A percentile compares a stretch with the other conserved stretches of the same genome.
phyloP scores from a whole-genome alignment of 257 asterid genomes.

The Leptodermis oblonga region DNA sequence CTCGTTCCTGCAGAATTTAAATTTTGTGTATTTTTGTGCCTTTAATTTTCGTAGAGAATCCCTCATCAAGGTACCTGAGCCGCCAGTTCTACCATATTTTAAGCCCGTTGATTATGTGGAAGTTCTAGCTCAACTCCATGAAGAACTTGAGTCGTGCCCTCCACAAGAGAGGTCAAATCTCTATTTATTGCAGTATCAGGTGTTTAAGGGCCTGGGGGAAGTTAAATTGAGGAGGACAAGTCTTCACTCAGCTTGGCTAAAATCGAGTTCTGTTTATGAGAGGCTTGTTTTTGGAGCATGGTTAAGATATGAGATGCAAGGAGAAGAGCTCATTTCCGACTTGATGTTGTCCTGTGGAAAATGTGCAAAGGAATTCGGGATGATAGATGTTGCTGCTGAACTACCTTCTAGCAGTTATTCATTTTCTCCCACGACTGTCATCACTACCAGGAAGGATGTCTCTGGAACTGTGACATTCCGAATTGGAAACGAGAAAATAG shows the following conservation, averaged over 20 bases:
- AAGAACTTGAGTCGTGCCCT: conserved; percentile 83
- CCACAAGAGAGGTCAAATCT: conserved; percentile 64
- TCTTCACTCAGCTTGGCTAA: conserved; percentile 83
- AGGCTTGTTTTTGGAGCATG: conserved; percentile 88
- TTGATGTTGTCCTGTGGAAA: conserved; percentile 78
- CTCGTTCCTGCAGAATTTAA: conserved; percentile 10
- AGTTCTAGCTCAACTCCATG: conserved; percentile 88
- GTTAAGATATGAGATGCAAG: conserved; percentile 91
- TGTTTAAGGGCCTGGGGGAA: conserved; percentile 94
- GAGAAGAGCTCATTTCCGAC: conserved; percentile 68
- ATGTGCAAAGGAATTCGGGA: conserved; percentile 67
- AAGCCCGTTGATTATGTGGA: conserved; percentile 92
- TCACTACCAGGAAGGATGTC: conserved; percentile 15
- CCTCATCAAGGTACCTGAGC: conserved; percentile 86
- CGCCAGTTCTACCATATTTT: conserved; percentile 72
- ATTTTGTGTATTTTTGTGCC: conserved; percentile 6
- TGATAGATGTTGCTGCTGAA: conserved; percentile 71
- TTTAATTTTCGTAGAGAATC: conserved; percentile 70
- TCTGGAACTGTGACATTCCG: conserved; percentile 49
- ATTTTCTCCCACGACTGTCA: conserved; percentile 14
- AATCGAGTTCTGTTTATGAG: conserved; percentile 68
- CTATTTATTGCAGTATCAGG: conserved; percentile 82
- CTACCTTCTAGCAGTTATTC: conserved; percentile 35
- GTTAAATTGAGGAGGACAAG: conserved; percentile 84
- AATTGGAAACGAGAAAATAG: conserved; percentile 68